These are phyloP conservation scores for Metarhizium rileyi DNA, from an alignment of 2,329 filamentous ascomycete species.

Conservation along the genomic window DNA sequence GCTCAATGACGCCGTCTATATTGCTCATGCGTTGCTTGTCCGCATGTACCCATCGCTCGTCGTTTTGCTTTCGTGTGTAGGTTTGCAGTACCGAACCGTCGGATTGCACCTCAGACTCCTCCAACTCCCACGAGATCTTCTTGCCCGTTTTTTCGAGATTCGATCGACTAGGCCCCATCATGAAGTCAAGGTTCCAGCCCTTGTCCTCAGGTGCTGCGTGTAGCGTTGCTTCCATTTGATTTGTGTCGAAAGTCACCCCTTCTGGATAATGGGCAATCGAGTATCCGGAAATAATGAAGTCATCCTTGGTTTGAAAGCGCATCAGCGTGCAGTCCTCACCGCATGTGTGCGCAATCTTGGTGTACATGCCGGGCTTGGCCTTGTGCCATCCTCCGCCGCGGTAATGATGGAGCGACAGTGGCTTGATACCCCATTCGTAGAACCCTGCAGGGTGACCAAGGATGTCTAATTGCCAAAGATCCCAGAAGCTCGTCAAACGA, in stretches of 20 bases:
- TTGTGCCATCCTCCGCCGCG: conserved; percentile 49
- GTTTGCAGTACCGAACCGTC: conserved; percentile 44
- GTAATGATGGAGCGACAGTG: conserved; percentile 55
- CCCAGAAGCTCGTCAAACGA: conserved; percentile 45
- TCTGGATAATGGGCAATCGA: conserved; percentile 47
- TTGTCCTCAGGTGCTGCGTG: conserved; percentile 36
- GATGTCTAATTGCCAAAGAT: conserved; percentile 53
- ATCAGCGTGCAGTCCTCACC: conserved; percentile 51
- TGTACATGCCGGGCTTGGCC: conserved; percentile 44
- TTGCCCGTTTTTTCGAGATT: conserved; percentile 37
- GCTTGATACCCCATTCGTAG: conserved; percentile 52
- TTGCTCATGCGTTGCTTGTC: conserved; percentile 39
- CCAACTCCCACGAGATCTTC: conserved; percentile 45
- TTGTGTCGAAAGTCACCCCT: conserved; percentile 38
- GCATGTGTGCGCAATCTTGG: conserved; percentile 48
- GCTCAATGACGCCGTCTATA: conserved; percentile 45
- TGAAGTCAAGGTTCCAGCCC: conserved; percentile 41
- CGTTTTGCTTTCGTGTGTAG: conserved; percentile 42
- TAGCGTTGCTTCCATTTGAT: conserved; percentile 44
- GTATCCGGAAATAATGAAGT: conserved; percentile 49
- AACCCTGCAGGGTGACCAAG: conserved; percentile 52
- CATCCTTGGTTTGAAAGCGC: conserved; percentile 44
- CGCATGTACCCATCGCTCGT: conserved; percentile 41
- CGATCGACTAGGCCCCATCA: conserved; percentile 38
- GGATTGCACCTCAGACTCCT: conserved; percentile 35